These are phyloP conservation scores for Amaranthus hypochondriacus DNA, from an alignment of 148 eudicot species.

Conservation along the genomic window DNA sequence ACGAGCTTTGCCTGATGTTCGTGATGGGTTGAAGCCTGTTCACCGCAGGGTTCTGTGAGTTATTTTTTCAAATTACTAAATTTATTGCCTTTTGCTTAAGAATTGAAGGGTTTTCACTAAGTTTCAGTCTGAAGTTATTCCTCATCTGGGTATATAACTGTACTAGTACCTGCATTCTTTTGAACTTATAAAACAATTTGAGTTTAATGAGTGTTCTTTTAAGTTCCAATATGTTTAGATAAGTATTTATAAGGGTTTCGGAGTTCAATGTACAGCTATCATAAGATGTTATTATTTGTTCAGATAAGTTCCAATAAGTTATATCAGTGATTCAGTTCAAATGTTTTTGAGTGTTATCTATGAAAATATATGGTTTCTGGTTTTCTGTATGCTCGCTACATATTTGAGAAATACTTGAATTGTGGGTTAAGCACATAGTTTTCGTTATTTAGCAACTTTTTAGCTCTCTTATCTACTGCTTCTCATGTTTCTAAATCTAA, in stretches of 20 bases:
- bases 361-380: background rate
- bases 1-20: conserved; percentile 84
- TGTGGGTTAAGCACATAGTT: background rate
- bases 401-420: background rate
- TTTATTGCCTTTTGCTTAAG: background rate
- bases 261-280: too few species aligned
- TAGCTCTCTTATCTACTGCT: background rate
- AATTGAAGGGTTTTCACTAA: background rate
- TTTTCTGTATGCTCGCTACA: background rate
- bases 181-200: too few species aligned
- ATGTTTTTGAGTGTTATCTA: background rate
- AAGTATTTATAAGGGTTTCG: too few species aligned
- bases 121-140: background rate
- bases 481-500: background rate
- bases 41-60: conserved; percentile 84
- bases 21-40: conserved; percentile 95
- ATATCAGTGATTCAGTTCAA: background rate
- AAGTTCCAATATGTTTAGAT: background rate
- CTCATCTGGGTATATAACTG: too few species aligned
- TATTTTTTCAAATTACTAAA: too few species aligned
- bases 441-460: background rate
- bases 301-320: too few species aligned
- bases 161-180: too few species aligned
- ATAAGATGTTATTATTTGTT: too few species aligned
- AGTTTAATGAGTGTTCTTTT: background rate